phyloP scores from a whole-genome alignment of 495 filamentous ascomycete species.

The Schizothecium vesticola region DNA sequence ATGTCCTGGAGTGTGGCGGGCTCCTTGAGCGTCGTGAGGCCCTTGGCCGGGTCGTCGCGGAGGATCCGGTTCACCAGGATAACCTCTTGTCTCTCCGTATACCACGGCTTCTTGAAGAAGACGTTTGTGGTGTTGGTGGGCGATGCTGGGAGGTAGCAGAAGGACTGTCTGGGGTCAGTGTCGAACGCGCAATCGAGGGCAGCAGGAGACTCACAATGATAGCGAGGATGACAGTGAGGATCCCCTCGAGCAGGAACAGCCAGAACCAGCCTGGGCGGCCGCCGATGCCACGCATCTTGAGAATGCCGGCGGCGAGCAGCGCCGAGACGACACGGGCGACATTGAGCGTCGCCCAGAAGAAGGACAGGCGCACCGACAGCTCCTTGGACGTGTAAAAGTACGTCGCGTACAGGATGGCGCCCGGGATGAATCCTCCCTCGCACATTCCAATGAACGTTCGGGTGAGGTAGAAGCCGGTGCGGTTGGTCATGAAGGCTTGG shows the following conservation, averaged over 20 bases:
- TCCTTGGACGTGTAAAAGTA: constrained; percentile 50
- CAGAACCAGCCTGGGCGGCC: constrained; percentile 45
- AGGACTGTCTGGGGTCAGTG: constrained; percentile 35
- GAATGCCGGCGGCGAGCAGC: constrained; percentile 44
- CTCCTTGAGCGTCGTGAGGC: constrained; percentile 29
- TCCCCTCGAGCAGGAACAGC: constrained; percentile 51
- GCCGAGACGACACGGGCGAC: constrained; percentile 42
- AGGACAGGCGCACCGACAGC: constrained; percentile 43
- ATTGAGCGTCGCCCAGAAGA: constrained; percentile 45
- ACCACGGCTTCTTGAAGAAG: constrained; percentile 51
- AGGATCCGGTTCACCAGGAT: constrained; percentile 58
- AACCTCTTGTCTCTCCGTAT: constrained; percentile 48
- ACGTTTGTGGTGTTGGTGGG: constrained; percentile 43
- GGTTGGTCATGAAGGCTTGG: constrained; percentile 33
- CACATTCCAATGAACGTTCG: constrained; percentile 39
- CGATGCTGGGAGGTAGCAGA: constrained; percentile 16
- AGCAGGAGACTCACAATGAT: constrained; percentile 22
- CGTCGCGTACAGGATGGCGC: constrained; percentile 46
- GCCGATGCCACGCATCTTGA: constrained; percentile 44
- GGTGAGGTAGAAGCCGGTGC: constrained; percentile 33
- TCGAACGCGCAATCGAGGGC: constrained; percentile 36
- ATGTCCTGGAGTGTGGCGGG: constrained; percentile 29
- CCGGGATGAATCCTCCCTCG: constrained; percentile 46
- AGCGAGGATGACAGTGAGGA: constrained; percentile 48
- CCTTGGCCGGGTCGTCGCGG: constrained; percentile 58